Evolutionary conservation across 495 filamentous ascomycete genomes (phyloP), one percentile per base, ranked within the genome.

Genomic region (Hypomontagnella monticulosa): DNA sequence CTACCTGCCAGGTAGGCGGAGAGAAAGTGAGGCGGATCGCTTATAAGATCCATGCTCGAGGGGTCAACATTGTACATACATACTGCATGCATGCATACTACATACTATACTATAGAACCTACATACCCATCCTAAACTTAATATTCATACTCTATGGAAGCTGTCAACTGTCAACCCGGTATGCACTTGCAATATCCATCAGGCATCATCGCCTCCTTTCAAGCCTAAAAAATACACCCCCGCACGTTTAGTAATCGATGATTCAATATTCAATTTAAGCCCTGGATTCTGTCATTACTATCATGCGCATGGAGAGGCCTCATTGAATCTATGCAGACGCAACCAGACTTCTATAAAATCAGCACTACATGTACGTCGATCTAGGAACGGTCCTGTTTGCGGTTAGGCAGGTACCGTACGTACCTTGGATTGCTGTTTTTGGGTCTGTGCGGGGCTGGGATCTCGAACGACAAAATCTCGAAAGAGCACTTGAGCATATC

Each of bases 381-480:
- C 51, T 55, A 55, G 30, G 20, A 16, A 18, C 6, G 51, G n/a
- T 12, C 51, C 36, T 36, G 9, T 19, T 16, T 41, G 40, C 8
- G n/a, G 19, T 46, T 47, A 57, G 14, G 34, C 36, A 57, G 23
- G 23, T 27, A 6, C 6, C 23, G 23, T 27, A 6, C 6, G 23
- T 27, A 2, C 23, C 48, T 18, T 23, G 11, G 23, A 32, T n/a
- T 12, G 47, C 15, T 51, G 53, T 20, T 36, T 52, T 53, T 42
- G 2, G 38, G 55, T 53, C 62, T 32, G 62, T 65, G 62, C 62
- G 62, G 47, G 55, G 55, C 23, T 12, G 34, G 47, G 41, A 54
- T 62, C 59, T 62, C 32, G 32, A 62, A 34, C 1, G 18, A 54
- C 50, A 49, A 56, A 62, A 55, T 48, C 49, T 61, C 34, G 18